Evolutionary conservation across 2,329 filamentous ascomycete genomes (phyloP), one percentile per base, ranked within the genome.

Genomic region (Celoporthe dispersa): DNA sequence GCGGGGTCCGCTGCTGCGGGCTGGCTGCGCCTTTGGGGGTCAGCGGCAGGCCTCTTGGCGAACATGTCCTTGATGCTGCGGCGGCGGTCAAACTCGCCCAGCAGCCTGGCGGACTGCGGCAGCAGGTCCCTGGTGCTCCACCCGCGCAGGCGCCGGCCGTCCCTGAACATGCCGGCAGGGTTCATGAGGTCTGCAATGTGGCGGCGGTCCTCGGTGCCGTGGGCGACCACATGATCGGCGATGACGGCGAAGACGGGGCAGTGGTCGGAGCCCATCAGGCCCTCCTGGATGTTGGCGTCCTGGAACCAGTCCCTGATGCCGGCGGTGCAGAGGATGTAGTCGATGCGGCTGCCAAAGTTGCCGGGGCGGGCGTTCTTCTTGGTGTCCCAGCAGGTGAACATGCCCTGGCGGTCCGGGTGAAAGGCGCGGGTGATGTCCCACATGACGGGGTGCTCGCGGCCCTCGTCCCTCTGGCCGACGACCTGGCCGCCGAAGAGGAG

Each of bases 331-430:
- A 98, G 85, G 25, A 99, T 87, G 80, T 97, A 98, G 80, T 99
- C 96, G 75, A 98, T 98, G 48, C 96, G 89, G 68, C 93, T 92
- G 7, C 96, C 96, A 79, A 92, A 97, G 78, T 98, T 98, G 2
- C 93, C 94, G 3, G 95, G 95, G n/a, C 96, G 87, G n/a, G 93
- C 93, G 79, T 98, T 98, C 77, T 94, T 92, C 78, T 92, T 94
- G 65, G 93, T 94, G 73, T 98, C 94, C 95, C 95, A 98, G 79
- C 95, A 97, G 0, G 96, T 98, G 79, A 94, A 98, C 96, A 99
- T 98, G 71, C 94, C 94, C 72, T 85, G 84, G 53, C 96, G 87
- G n/a, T 84, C 81, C 0, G 93, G 92, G 77, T 98, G 92, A 76
- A 94, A 97, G 35, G 87, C 88, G 64, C 96, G 88, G 75, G 92